These are phyloP conservation scores for Talaromyces sp. DNA, from an alignment of 2,329 filamentous ascomycete genomes.

Conservation along the genomic window DNA sequence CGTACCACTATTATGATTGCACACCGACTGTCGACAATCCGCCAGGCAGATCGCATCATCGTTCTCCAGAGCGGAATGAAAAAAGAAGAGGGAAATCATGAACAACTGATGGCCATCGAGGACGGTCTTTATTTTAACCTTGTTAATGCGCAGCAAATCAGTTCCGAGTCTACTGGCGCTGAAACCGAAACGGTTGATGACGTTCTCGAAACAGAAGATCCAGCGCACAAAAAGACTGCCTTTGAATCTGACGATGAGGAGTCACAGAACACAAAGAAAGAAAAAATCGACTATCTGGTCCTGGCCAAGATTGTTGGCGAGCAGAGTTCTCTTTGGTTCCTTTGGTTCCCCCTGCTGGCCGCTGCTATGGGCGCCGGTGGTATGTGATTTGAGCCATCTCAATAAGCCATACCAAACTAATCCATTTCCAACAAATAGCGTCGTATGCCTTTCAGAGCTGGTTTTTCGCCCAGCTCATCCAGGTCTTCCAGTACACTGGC, in stretches of 20 bases:
- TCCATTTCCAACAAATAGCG: constrained; percentile 9
- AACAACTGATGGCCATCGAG: constrained; percentile 57
- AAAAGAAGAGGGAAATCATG: constrained; percentile 69
- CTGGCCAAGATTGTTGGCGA: neutral
- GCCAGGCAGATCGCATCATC: constrained; percentile 71
- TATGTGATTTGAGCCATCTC: neutral
- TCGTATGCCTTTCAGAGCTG: constrained; percentile 31
- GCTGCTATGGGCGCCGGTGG: neutral
- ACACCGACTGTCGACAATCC: constrained; percentile 68
- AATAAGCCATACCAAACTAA: neutral
- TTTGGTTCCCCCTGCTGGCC: neutral
- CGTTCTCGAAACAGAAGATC: neutral
- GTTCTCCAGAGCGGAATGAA: constrained; percentile 67
- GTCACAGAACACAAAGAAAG: neutral
- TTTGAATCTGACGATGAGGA: neutral
- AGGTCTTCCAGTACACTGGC: constrained; percentile 41
- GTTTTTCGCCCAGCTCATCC: constrained; percentile 45
- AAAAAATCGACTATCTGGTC: neutral
- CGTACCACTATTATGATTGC: constrained; percentile 93
- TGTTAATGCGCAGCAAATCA: constrained; percentile 43
- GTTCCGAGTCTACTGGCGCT: neutral
- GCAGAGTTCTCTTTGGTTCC: neutral
- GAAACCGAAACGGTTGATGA: neutral
- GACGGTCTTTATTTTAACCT: constrained; percentile 61
- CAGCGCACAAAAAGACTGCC: neutral